Base-by-base conservation (phyloP, 2,329 filamentous ascomycete species). In the Rhinocladiella similis region DNA sequence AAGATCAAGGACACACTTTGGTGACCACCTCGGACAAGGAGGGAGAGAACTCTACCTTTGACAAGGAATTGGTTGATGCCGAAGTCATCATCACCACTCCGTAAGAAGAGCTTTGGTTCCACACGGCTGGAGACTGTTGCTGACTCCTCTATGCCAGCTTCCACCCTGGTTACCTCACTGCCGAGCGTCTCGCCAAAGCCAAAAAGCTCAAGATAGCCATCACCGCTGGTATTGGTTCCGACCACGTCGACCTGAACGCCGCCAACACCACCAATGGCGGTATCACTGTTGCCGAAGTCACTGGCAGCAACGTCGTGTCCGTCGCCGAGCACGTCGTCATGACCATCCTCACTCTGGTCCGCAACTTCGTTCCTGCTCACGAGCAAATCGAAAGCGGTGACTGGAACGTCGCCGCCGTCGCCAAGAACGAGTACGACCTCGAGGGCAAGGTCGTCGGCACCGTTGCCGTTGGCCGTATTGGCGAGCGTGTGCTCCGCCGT, bases 11-110 rank as follows among this genome's bases (percentile, higher is more conserved):
- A 69, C 94, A 99, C 85, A 95, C 90, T 63, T 85, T 99, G 61
- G 84, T 99, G 67, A 99, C 94, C 69, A 99, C 94, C 64, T 96
- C 92, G 45, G 91, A 97, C 83, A 99, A 99, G 83, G 94, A 99
- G 68, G 89, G 91, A 65, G 89, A 91, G 79, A 84, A 88, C 83
- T 97, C 93, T 60, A 89, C 83, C 66, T 97, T 99, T 67, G 94
- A 97, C 77, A 84, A 92, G 80, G 91, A 99, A 80, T 85, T 99
- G 53, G 91, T 94, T 61, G 94, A 97, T 72, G 91, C 94, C 61
- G 94, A 99, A 78, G 83, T 99, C 77, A 97, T 99, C 83, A 97
- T 99, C 78, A 99, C 94, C 67, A 99, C 94, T 56, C 94, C 94
- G 89, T 96, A 76, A 59, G 61, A 69, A 20, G 38, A 81, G 70